Evolutionary conservation across 2,329 filamentous ascomycete genomes (phyloP), one percentile per base, ranked within the genome.

Genomic region (Nothophaeocryptopus gaeumannii): DNA sequence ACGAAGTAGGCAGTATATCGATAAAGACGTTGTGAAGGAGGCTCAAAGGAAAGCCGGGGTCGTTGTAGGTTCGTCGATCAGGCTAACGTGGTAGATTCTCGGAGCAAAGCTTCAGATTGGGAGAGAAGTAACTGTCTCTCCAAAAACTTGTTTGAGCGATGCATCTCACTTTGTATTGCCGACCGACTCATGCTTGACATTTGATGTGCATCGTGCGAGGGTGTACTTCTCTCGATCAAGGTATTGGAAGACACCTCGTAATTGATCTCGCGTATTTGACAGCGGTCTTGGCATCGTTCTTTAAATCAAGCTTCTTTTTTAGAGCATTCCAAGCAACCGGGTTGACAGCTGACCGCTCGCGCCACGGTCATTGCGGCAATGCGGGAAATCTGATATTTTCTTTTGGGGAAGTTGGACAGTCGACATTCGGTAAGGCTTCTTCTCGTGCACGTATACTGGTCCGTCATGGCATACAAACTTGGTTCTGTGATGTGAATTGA

Each of bases 231-330:
- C 20, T 26, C 20, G 20, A 26, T 26, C 20, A 3, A 26, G 20
- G 20, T 26, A 26, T 26, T 7, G 7, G 20, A 26, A 7, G 20
- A 26, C 20, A 26, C 4, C 20, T 26, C 20, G 20, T 26, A 7
- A 26, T 26, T 26, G 20, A 26, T 26, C 20, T 26, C 20, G 20
- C 14, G 30, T 41, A 51, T 51, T 51, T 51, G 48, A 35, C 34
- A 51, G 46, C 20, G 20, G 34, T 42, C 31, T 10, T 42, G 39
- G 20, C 9, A 9, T 12, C 26, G 20, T 26, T 31, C 45, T 16
- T 35, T 30, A 35, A 26, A 36, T 47, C 47, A 51, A 51, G 49
- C 49, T 51, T 51, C 44, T 51, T 51, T 47, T 51, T 51, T 47
- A 40, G 39, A 47, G 45, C 36, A 16, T 14, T 36, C 36, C 35